phyloP scores from a whole-genome alignment of 2,329 filamentous ascomycete genomes.

The Diaporthe longicolla region DNA sequence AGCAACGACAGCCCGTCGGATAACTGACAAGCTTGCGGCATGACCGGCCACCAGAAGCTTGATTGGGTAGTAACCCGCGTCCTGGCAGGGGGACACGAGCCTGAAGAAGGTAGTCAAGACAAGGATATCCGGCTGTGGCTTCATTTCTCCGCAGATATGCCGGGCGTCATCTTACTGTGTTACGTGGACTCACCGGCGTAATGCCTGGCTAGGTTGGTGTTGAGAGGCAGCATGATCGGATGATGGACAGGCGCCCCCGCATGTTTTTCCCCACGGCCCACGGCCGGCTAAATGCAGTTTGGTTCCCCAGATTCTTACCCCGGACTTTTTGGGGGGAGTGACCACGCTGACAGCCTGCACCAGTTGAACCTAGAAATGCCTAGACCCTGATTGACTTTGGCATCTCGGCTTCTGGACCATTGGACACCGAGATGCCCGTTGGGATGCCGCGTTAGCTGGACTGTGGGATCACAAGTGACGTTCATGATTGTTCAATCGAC shows the following conservation, averaged over 20 bases:
- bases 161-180: background rate
- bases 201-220: background rate
- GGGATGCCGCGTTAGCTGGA: background rate
- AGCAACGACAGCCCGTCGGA: slow-evolving; percentile 4
- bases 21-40: background rate
- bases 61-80: slow-evolving; percentile 23
- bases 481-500: slow-evolving; percentile 5
- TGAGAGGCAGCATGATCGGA: background rate
- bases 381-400: slow-evolving; percentile 23
- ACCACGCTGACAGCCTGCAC: slow-evolving; percentile 11
- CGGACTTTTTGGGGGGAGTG: background rate
- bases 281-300: background rate
- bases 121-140: background rate
- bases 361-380: background rate
- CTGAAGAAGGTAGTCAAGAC: background rate
- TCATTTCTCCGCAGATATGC: slow-evolving; percentile 22
- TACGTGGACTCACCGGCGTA: background rate
- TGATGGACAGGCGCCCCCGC: background rate
- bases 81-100: background rate
- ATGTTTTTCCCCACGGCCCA: background rate
- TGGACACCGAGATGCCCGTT: slow-evolving; percentile 4
- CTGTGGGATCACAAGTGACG: slow-evolving; percentile 1
- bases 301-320: slow-evolving; percentile 30
- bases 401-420: slow-evolving; percentile 24
- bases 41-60: slow-evolving; percentile 26